A percentile compares a stretch with the other conserved stretches of the same genome.
These are phyloP conservation scores for Mycena crocata DNA, from an alignment of 768 basidiomycete species.

Conservation along the genomic window DNA sequence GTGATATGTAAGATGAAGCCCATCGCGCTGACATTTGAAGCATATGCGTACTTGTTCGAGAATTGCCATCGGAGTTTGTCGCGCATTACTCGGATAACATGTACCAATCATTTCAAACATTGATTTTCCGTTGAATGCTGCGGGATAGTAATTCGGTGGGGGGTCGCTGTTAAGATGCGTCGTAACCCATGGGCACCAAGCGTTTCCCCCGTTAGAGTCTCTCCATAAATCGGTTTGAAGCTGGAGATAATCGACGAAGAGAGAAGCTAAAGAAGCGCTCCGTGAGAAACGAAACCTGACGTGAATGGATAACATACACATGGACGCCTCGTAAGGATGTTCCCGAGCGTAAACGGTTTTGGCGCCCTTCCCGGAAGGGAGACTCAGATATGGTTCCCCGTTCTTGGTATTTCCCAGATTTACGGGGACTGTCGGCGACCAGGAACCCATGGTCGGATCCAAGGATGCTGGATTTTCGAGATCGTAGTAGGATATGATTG, in stretches of 20 bases:
- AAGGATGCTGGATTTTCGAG: neutral
- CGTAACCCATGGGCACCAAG: neutral
- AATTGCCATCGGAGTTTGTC: too few relatives aligned
- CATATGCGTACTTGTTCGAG: too few relatives aligned
- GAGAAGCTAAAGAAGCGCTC: neutral
- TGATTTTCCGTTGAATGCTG: neutral
- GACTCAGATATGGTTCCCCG: neutral
- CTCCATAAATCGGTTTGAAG: neutral
- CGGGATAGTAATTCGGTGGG: neutral
- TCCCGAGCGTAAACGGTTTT: neutral
- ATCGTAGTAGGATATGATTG: conserved; percentile 8
- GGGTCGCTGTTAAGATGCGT: neutral
- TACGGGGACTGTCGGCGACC: neutral
- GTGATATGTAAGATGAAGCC: too few relatives aligned
- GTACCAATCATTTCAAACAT: neutral
- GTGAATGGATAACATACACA: neutral
- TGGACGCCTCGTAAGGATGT: neutral
- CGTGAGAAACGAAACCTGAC: neutral
- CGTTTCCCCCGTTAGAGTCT: neutral
- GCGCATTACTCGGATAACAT: neutral
- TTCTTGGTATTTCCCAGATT: conserved; percentile 1
- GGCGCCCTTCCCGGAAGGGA: neutral
- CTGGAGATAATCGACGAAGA: conserved; percentile 4
- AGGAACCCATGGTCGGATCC: neutral
- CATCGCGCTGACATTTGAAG: too few relatives aligned